Percentiles rank a stretch among this genome's conserved stretches.
phyloP scores from a whole-genome alignment of 1,284 basidiomycete species.

The Ustilago nuda region DNA sequence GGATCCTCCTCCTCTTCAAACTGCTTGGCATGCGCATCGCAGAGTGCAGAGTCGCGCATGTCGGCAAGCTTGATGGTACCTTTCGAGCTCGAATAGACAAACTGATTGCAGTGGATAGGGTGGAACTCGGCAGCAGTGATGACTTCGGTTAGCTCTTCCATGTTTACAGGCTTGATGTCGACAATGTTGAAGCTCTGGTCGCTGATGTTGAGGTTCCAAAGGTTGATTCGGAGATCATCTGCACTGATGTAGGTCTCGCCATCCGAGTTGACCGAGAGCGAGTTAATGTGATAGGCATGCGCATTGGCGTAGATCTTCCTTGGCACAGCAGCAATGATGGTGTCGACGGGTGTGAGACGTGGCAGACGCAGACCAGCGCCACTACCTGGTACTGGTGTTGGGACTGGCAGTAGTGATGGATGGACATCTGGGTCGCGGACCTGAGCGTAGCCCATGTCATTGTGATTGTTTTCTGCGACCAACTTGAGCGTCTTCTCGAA shows the following conservation, averaged over 20 bases:
- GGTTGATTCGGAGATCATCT: conserved; percentile 94
- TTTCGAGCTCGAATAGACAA: conserved; percentile 99
- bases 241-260: conserved; percentile 99
- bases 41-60: conserved; percentile 97
- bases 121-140: conserved; percentile 99
- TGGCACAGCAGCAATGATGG: conserved; percentile 97
- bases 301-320: conserved; percentile 99
- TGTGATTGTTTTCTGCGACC: conserved; percentile 95
- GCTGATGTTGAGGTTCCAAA: conserved; percentile 98
- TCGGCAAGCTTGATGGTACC: conserved; percentile 99
- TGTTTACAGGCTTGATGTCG: conserved; percentile 99
- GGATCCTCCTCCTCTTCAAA: conserved; percentile 91
- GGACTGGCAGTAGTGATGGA: conserved; percentile 55
- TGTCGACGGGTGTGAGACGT: conserved; percentile 88
- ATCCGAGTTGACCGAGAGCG: conserved; percentile 98
- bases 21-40: conserved; percentile 92
- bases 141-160: conserved; percentile 99
- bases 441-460: conserved; percentile 70
- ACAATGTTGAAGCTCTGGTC: conserved; percentile 99
- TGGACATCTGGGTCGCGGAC: conserved; percentile 49
- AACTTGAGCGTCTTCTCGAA: conserved; percentile 97
- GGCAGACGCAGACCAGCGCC: conserved; percentile 63
- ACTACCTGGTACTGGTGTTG: conserved; percentile 49
- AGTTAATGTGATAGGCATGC: conserved; percentile 99
- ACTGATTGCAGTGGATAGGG: conserved; percentile 95